These are phyloP conservation scores for Haematococcus lacustris DNA, from an alignment of 139 green algal species.

Conservation along the genomic window DNA sequence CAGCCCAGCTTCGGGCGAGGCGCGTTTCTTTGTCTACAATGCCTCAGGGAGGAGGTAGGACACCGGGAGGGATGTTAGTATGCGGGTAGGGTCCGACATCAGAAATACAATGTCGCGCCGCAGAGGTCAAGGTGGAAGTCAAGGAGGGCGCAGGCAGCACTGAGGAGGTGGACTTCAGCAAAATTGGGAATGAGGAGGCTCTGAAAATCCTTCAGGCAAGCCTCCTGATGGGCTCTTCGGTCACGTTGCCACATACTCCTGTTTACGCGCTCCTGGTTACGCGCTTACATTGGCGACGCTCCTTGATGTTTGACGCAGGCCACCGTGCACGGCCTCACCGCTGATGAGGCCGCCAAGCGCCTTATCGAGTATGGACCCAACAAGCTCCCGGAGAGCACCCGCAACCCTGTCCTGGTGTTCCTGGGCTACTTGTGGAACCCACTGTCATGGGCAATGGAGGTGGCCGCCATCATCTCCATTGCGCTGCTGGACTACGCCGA, in stretches of 20 bases:
- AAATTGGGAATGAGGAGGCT: constrained; percentile 47
- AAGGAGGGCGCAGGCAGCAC: constrained; percentile 14
- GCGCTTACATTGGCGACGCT: neutral
- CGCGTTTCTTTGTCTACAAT: no score
- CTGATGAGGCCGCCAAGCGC: constrained; percentile 39
- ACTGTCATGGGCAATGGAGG: constrained; percentile 26
- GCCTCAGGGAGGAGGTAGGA: no score
- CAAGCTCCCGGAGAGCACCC: constrained; percentile 62
- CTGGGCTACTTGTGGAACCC: constrained; percentile 78
- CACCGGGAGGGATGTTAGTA: no score
- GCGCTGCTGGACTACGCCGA: constrained; percentile 72
- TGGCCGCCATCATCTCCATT: constrained; percentile 76
- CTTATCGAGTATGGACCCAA: constrained; percentile 70
- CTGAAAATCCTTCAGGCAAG: constrained; percentile 44
- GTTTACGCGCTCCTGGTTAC: neutral
- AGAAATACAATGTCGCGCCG: no score
- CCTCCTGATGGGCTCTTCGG: neutral
- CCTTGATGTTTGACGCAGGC: constrained; percentile 9
- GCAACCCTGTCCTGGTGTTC: constrained; percentile 60
- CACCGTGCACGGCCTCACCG: constrained; percentile 37
- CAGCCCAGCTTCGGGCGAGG: no score
- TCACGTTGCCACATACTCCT: neutral
- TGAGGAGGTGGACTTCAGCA: constrained; percentile 69
- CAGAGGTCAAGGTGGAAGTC: constrained; percentile 25
- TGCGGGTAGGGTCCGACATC: no score